Evolutionary conservation across 2,329 filamentous ascomycete genomes (phyloP).

Genomic region (Chalaropsis thielavioides): DNA sequence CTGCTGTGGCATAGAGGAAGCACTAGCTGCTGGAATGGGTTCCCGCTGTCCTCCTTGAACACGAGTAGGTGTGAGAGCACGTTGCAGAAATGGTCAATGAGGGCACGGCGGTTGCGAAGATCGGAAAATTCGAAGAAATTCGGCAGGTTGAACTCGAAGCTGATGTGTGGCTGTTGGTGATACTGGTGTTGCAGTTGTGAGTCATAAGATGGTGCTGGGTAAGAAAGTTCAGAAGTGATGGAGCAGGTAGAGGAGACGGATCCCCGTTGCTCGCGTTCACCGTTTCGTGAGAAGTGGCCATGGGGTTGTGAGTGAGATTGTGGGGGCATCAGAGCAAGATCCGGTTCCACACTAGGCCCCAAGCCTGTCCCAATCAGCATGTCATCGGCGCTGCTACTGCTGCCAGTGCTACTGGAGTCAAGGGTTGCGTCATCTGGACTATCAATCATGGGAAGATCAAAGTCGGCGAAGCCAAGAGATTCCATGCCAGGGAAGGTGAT

Average conservation of each 20-base stretch:
- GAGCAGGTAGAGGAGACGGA: background rate
- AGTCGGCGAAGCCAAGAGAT: constrained; percentile 6
- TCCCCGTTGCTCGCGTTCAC: background rate
- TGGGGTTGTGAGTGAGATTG: background rate
- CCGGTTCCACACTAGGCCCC: background rate
- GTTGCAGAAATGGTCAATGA: constrained; percentile 50
- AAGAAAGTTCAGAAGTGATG: constrained; percentile 1
- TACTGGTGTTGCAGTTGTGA: background rate
- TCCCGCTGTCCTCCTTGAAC: constrained; percentile 46
- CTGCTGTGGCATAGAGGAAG: constrained; percentile 43
- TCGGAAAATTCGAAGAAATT: constrained; percentile 43
- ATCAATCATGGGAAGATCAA: constrained; percentile 8
- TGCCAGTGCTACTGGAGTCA: constrained; percentile 11
- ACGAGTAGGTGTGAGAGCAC: constrained; percentile 51
- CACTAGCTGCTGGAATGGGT: constrained; percentile 48
- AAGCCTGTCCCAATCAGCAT: background rate
- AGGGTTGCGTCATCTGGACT: constrained; percentile 12
- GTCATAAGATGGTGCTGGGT: constrained; percentile 20
- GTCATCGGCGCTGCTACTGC: constrained; percentile 11
- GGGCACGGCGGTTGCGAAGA: constrained; percentile 37
- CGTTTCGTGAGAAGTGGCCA: background rate
- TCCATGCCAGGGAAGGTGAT: background rate
- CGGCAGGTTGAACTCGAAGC: constrained; percentile 38
- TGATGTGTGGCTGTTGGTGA: constrained; percentile 29
- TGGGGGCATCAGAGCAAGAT: background rate